phyloP scores from a whole-genome alignment of 2,329 filamentous ascomycete genomes.

The Diaporthe velutina region DNA sequence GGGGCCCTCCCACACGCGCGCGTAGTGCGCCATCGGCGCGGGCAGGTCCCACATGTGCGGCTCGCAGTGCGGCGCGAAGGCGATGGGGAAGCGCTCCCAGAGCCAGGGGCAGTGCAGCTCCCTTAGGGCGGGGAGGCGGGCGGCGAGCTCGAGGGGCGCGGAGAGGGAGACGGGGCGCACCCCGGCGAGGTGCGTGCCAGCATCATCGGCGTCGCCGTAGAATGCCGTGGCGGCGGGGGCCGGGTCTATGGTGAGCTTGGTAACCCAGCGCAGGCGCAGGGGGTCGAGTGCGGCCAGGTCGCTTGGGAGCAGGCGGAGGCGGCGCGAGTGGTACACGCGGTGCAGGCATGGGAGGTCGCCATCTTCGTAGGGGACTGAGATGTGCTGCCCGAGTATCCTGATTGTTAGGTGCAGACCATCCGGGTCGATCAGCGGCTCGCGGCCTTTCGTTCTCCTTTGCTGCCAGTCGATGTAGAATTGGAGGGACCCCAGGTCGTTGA shows the following conservation, averaged over 20 bases:
- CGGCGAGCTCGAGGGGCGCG: constrained; percentile 43
- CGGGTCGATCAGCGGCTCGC: constrained; percentile 23
- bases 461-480: constrained; percentile 8
- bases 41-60: not conserved
- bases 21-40: constrained; percentile 35
- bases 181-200: not conserved
- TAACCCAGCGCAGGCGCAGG: not conserved
- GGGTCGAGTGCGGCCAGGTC: not conserved
- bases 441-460: not conserved
- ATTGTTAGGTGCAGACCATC: constrained; percentile 36
- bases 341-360: not conserved
- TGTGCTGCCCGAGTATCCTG: not conserved
- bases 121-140: constrained; percentile 42
- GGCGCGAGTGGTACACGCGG: constrained; percentile 1
- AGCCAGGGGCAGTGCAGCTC: constrained; percentile 43
- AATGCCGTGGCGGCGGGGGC: not conserved
- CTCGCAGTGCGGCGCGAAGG: constrained; percentile 32
- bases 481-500: constrained; percentile 14
- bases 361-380: not conserved
- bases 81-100: constrained; percentile 43
- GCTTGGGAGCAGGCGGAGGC: not conserved
- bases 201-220: not conserved
- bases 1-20: constrained; percentile 44
- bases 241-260: not conserved
- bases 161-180: constrained; percentile 43